These are phyloP conservation scores for Backusella parvicylindrica DNA, from an alignment of 192 early-diverging fungal species.

Conservation along the genomic window DNA sequence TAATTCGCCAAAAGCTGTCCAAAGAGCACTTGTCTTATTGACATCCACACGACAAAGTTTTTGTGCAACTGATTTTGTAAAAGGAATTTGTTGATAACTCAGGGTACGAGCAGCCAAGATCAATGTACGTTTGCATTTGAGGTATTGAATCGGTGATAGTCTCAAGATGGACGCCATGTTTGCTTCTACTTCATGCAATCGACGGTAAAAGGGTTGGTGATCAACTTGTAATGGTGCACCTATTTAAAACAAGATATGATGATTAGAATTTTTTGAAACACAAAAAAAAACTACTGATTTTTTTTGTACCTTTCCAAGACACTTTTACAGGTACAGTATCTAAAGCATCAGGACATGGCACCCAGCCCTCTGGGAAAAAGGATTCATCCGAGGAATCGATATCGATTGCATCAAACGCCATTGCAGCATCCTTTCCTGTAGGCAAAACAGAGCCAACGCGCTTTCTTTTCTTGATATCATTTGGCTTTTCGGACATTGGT, in stretches of 20 bases:
- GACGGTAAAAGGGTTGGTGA: conserved; percentile 42
- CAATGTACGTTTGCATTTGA: conserved; percentile 77
- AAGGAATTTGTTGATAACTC: conserved; percentile 39
- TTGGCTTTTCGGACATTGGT: background rate
- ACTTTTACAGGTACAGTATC: conserved; percentile 25
- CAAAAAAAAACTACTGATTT: background rate
- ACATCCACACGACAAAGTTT: conserved; percentile 88
- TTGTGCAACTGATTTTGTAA: conserved; percentile 92
- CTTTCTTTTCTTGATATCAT: background rate
- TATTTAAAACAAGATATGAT: conserved; percentile 5
- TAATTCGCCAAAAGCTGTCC: conserved; percentile 82
- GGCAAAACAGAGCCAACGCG: conserved; percentile 13
- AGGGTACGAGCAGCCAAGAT: conserved; percentile 57
- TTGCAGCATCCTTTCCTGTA: conserved; percentile 12
- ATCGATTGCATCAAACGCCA: conserved; percentile 28
- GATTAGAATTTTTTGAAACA: background rate
- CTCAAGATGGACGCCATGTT: conserved; percentile 76
- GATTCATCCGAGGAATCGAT: conserved; percentile 17
- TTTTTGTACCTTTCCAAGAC: conserved; percentile 27
- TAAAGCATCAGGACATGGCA: conserved; percentile 16
- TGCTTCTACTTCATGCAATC: conserved; percentile 63
- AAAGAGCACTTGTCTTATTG: conserved; percentile 88
- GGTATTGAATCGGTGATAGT: conserved; percentile 78
- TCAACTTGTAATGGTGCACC: conserved; percentile 39
- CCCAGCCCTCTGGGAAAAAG: conserved; percentile 15